Conservation (phyloP, 2,329 filamentous ascomycete species). For the Ustilaginoidea virens region DNA sequence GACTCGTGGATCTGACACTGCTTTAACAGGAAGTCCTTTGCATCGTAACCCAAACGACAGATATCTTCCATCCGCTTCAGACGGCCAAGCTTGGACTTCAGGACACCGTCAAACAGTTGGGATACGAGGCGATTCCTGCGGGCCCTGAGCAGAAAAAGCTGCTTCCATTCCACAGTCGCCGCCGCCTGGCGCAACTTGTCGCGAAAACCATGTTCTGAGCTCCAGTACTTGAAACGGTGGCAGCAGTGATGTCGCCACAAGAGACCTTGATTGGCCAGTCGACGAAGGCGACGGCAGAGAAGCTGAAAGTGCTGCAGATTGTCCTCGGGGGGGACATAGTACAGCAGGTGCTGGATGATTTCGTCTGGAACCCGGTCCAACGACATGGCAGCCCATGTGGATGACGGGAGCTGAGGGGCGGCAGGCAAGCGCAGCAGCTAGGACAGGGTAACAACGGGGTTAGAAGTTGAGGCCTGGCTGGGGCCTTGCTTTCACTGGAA, state of each 20-base stretch:
- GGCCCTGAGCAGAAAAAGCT: slow-evolving; percentile 43
- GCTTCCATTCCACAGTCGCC: slow-evolving; percentile 57
- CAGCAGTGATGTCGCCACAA: slow-evolving; percentile 71
- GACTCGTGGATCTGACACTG: slow-evolving; percentile 46
- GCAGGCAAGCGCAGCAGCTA: background rate
- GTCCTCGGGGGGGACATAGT: slow-evolving; percentile 41
- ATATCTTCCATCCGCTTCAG: slow-evolving; percentile 57
- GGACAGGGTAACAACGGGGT: background rate
- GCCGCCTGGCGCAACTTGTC: slow-evolving; percentile 37
- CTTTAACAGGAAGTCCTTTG: slow-evolving; percentile 65
- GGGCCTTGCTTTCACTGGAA: background rate
- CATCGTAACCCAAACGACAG: slow-evolving; percentile 64
- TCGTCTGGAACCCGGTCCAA: slow-evolving; percentile 57
- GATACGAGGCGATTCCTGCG: slow-evolving; percentile 35
- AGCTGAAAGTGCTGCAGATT: slow-evolving; percentile 30
- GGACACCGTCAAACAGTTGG: slow-evolving; percentile 47
- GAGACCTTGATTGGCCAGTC: slow-evolving; percentile 53
- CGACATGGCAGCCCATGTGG: slow-evolving; percentile 15
- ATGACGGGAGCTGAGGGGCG: slow-evolving; percentile 2
- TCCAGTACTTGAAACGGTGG: slow-evolving; percentile 60
- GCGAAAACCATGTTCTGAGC: slow-evolving; percentile 43
- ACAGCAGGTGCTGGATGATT: slow-evolving; percentile 65
- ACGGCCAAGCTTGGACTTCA: slow-evolving; percentile 55
- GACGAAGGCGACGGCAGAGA: slow-evolving; percentile 47
- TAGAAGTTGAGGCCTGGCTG: no score